Evolutionary conservation across 148 eudicot species (phyloP), one percentile per base, ranked within the genome.

Genomic region (Limonium bicolor): DNA sequence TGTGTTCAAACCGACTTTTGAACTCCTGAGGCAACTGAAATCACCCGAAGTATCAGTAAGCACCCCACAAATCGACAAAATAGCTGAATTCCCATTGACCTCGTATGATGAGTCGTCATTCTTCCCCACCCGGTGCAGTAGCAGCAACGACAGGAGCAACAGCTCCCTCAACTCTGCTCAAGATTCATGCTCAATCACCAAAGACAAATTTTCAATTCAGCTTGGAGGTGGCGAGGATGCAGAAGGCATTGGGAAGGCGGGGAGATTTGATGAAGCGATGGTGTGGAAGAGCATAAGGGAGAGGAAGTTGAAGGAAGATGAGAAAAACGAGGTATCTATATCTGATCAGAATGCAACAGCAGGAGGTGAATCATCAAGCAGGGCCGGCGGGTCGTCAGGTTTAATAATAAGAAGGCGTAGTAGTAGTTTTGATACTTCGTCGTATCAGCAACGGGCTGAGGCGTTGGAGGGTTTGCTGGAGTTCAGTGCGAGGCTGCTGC

Each of bases 391-490:
- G 29, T 82, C 96, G 16, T 76, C 94, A 19, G 88, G 82, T 30
- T 27, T 56, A 32, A 56, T 78, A 16, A 63, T 71, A 7, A 29
- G 64, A 21, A 62, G 77, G 18, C n/a, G n/a, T n/a, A n/a, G n/a
- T n/a, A n/a, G n/a, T n/a, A n/a, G n/a, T n/a, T 82, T 88, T 44
- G 81, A 88, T 60, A 69, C 80, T 14, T 74, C 86, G 10, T 88
- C 96, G 0, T 70, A 61, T 51, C 76, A 64, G 56, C 96, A 88
- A 31, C 56, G 94, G 51, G 96, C 94, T 7, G 92, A 83, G 41
- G 96, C 96, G 7, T 60, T 88, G 47, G 96, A 88, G 60, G 96
- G 96, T 41, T 47, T 88, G 56, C 86, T 88, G 20, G 96, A 88
- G 56, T 88, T 88, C 50, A 83, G 96, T 65, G 96, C 96, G 17